phyloP scores from a whole-genome alignment of 225 moss, liverwort and hornwort species.

The Polytrichum formosum region DNA sequence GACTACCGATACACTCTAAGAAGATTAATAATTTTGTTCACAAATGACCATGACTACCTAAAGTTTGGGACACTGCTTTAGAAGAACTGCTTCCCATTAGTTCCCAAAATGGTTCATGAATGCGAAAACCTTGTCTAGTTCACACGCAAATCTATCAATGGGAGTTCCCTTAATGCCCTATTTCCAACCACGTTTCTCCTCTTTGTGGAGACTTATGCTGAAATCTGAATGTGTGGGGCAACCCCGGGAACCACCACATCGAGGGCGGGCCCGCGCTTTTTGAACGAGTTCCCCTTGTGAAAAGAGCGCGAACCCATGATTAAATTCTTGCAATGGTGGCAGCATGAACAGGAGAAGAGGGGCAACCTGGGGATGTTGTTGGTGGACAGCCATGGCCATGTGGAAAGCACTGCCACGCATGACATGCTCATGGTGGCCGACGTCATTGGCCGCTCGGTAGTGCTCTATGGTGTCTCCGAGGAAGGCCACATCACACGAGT shows the following conservation, averaged over 20 bases:
- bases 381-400: constrained; percentile 49
- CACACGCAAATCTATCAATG: too few species aligned
- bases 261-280: too few species aligned
- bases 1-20: too few species aligned
- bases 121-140: too few species aligned
- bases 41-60: background rate
- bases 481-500: constrained; percentile 5
- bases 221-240: background rate
- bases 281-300: too few species aligned
- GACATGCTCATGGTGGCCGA: constrained; percentile 34
- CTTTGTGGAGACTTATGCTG: too few species aligned
- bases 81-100: background rate
- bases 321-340: constrained; percentile 4
- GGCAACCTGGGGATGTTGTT: constrained; percentile 52
- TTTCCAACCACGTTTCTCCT: too few species aligned
- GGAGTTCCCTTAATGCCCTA: too few species aligned
- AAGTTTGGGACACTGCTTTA: background rate
- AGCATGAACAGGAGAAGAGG: constrained; percentile 4
- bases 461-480: constrained; percentile 29
- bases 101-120: background rate
- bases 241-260: too few species aligned
- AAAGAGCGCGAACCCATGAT: background rate
- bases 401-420: constrained; percentile 28
- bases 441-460: constrained; percentile 64
- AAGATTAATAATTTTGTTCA: background rate